Evolutionary conservation across 2,329 filamentous ascomycete genomes (phyloP), one percentile per base, ranked within the genome.

Genomic region (Phyllosticta ampelicida): DNA sequence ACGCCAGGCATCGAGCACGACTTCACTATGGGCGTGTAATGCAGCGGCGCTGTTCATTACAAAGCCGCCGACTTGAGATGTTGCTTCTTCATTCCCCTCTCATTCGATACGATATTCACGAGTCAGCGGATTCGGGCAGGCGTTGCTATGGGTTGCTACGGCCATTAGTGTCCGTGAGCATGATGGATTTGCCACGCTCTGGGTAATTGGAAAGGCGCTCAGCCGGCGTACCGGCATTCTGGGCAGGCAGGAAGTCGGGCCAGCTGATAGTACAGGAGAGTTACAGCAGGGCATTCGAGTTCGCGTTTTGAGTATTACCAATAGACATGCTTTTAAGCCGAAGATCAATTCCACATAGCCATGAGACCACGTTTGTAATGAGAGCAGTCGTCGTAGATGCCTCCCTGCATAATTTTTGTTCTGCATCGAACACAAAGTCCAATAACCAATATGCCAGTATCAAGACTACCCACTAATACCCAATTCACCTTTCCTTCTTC

Each of bases 1-100:
- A 97, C 92, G 16, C 94, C 94, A 5, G 91, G 91, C 53, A 97
- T 99, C 72, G 92, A 97, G 75, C 90, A 96, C 72, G 92, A 97
- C 71, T 96, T 95, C 72, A 97, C 92, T 0, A 96, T 96, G 90
- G 89, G 90, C 5, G 86, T 96, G 48, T 96, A 78, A 78, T 57
- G 23, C 10, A 19, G 49, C 30, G 52, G 51, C 23, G 23, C 23
- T 26, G 8, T 51, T 16, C 10, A 29, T 21, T 30, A 19, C 26
- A 10, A 16, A 44, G 23, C 23, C 23, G 28, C 36, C 30, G 26
- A 18, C 21, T 54, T 20, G 44, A 54, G 2, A n/a, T 18, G 55
- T 50, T 4, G 30, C n/a, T 55, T 20, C 21, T 36, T 30, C 26
- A 36, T 28, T n/a, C 10, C n/a, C 21, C 5, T 49, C 8, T 56